These are phyloP conservation scores for Starmera quercuum DNA, from an alignment of 805 yeast species.

Conservation along the genomic window DNA sequence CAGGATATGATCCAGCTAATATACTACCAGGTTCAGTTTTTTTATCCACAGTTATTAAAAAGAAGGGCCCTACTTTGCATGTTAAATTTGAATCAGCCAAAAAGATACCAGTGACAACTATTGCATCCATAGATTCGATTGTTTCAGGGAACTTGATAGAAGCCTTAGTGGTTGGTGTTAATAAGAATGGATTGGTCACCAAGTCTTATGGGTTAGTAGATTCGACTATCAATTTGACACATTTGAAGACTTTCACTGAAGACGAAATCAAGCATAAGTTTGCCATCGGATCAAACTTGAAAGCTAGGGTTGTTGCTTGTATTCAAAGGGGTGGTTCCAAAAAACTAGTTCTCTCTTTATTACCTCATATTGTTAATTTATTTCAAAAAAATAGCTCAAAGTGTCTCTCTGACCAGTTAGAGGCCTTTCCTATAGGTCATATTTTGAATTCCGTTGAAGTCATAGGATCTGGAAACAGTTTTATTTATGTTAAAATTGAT, in stretches of 20 bases:
- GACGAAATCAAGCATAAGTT: conserved; percentile 51
- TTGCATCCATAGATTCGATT: conserved; percentile 70
- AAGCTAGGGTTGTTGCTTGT: conserved; percentile 64
- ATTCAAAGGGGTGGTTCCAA: conserved; percentile 44
- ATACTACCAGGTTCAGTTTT: conserved; percentile 61
- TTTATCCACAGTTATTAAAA: conserved; percentile 48
- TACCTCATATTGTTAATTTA: conserved; percentile 44
- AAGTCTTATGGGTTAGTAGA: conserved; percentile 69
- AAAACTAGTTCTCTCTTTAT: conserved; percentile 54
- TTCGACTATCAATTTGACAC: conserved; percentile 64
- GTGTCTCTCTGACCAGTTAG: conserved; percentile 33
- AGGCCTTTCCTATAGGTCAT: conserved; percentile 77
- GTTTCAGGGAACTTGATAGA: conserved; percentile 82
- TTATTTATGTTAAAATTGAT: conserved; percentile 51
- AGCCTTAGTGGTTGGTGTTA: conserved; percentile 55
- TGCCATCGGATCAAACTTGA: conserved; percentile 59
- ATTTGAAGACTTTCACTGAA: conserved; percentile 39
- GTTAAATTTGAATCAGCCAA: conserved; percentile 39
- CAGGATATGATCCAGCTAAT: conserved; percentile 26
- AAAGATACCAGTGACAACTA: conserved; percentile 44
- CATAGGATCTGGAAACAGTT: conserved; percentile 49
- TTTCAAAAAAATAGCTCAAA: conserved; percentile 10
- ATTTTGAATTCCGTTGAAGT: conserved; percentile 47
- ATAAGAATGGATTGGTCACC: conserved; percentile 57
- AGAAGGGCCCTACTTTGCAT: conserved; percentile 49